Evolutionary conservation across 2,329 filamentous ascomycete species (phyloP).

Genomic region (Cytospora paraplurivora): DNA sequence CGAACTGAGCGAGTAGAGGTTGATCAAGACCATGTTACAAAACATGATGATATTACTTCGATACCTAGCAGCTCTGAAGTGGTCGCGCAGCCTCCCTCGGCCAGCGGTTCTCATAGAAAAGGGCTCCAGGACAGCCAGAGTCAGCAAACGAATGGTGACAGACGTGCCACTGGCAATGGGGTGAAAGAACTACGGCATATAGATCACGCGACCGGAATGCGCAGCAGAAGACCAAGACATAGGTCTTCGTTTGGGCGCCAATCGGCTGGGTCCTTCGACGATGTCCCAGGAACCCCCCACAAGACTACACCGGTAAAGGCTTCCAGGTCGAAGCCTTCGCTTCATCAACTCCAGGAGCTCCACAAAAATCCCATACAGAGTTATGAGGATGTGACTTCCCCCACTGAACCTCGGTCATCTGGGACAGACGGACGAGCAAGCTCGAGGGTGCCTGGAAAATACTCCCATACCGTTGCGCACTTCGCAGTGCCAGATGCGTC

Average conservation of each 20-base stretch:
- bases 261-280: background rate
- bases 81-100: background rate
- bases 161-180: background rate
- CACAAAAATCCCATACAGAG: constrained; percentile 19
- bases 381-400: background rate
- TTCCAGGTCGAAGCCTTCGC: background rate
- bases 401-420: background rate
- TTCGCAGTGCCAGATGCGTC: background rate
- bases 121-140: constrained; percentile 11
- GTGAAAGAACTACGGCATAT: constrained; percentile 19
- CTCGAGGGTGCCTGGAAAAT: background rate
- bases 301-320: background rate
- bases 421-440: background rate
- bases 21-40: background rate
- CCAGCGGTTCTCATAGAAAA: constrained; percentile 8
- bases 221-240: constrained; percentile 14
- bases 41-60: background rate
- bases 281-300: background rate
- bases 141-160: constrained; percentile 20
- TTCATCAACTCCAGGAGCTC: background rate
- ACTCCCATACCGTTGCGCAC: background rate
- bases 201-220: background rate
- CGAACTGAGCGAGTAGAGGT: constrained; percentile 21
- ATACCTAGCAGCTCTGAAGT: constrained; percentile 9
- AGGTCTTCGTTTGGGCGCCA: background rate